Evolutionary conservation across 306 rosid genomes (phyloP).

Genomic region (Vicia villosa): DNA sequence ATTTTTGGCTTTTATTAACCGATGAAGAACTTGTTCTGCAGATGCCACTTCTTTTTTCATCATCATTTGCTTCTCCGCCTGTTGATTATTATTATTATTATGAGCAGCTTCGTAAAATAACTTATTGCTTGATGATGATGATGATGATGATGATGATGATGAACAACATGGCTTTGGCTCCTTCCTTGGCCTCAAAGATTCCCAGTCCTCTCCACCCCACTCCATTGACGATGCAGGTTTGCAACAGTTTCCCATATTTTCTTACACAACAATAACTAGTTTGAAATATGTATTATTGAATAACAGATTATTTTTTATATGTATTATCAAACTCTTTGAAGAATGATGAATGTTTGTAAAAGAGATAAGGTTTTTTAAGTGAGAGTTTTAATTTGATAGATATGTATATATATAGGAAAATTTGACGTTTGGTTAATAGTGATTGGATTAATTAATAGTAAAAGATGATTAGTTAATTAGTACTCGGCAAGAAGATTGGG

Average conservation of each 20-base stretch:
- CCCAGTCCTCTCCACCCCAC: constrained; percentile 59
- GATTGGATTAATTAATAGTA: too few relatives aligned
- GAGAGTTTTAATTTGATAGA: not conserved
- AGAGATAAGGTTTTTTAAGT: not conserved
- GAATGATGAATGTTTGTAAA: not conserved
- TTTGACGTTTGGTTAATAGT: too few relatives aligned
- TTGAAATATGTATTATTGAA: too few relatives aligned
- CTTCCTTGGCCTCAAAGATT: constrained; percentile 24
- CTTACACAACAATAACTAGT: not conserved
- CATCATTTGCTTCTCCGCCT: constrained; percentile 5
- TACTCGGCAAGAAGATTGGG: too few relatives aligned
- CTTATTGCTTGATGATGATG: not conserved
- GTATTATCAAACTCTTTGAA: too few relatives aligned
- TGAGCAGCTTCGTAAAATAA: constrained; percentile 23
- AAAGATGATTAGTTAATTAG: not conserved
- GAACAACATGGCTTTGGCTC: not conserved
- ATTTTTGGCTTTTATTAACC: constrained; percentile 1
- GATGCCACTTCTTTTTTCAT: constrained; percentile 13
- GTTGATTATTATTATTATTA: not conserved
- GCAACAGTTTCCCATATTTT: constrained; percentile 57
- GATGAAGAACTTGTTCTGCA: constrained; percentile 19
- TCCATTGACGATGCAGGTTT: constrained; percentile 12
- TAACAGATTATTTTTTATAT: too few relatives aligned
- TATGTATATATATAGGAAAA: too few relatives aligned
- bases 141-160: too few relatives aligned